Conservation (phyloP, 2,329 filamentous ascomycete species). For the Arthrobotrys sinensis region DNA sequence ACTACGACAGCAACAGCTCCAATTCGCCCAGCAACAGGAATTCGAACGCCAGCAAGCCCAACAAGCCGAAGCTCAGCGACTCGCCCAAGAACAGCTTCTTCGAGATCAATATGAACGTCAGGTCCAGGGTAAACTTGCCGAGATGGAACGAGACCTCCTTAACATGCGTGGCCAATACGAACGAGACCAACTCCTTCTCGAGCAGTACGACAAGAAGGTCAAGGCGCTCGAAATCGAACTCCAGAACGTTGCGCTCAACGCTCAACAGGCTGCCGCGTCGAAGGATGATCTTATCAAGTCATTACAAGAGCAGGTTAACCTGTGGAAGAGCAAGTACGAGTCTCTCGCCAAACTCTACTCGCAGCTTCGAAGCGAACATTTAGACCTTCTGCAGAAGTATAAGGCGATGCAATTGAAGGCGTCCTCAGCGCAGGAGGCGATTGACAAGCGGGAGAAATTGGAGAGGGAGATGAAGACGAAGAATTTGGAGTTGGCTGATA, state of each 20-base stretch:
- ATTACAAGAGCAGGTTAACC: conserved; percentile 96
- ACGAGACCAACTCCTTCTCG: conserved; percentile 95
- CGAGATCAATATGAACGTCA: conserved; percentile 92
- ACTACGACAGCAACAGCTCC: conserved; percentile 83
- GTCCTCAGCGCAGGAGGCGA: conserved; percentile 95
- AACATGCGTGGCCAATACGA: conserved; percentile 96
- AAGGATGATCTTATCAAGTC: conserved; percentile 95
- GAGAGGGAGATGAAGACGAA: conserved; percentile 99
- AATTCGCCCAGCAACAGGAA: conserved; percentile 89
- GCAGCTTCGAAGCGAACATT: conserved; percentile 92
- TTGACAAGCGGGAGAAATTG: conserved; percentile 92
- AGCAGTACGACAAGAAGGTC: conserved; percentile 93
- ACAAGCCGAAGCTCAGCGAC: conserved; percentile 88
- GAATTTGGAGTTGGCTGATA: conserved; percentile 97
- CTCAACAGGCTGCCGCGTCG: conserved; percentile 86
- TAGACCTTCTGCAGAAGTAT: conserved; percentile 95
- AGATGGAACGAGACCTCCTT: conserved; percentile 94
- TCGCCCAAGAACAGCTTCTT: conserved; percentile 90
- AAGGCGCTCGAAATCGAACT: conserved; percentile 93
- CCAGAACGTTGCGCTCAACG: conserved; percentile 83
- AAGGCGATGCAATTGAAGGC: conserved; percentile 97
- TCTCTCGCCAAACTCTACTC: conserved; percentile 97
- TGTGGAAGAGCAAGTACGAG: conserved; percentile 97
- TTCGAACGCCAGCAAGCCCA: conserved; percentile 95
- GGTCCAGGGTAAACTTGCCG: conserved; percentile 94